Evolutionary conservation across 352 stramenopile genomes (phyloP).

Genomic region (Pythium folliculosum): DNA sequence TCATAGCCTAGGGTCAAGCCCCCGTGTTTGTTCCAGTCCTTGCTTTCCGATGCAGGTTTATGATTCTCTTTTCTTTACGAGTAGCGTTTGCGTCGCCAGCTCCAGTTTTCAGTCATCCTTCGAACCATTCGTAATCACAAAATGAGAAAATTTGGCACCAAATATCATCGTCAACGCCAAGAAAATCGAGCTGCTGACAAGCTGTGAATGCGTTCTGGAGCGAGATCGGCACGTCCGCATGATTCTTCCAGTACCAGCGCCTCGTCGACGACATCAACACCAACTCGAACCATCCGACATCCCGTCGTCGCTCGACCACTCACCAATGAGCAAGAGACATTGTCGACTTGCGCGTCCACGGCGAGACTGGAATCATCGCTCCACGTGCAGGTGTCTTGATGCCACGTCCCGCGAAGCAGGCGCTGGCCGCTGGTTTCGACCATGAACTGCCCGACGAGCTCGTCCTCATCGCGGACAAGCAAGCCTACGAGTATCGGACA

Average conservation of each 20-base stretch:
- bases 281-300: not conserved
- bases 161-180: not conserved
- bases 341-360: not conserved
- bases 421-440: no score
- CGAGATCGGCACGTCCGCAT: not conserved
- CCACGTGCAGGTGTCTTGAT: not conserved
- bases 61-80: not conserved
- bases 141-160: conserved; percentile 18
- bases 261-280: not conserved
- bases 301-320: not conserved
- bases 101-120: not conserved
- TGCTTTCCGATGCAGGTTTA: no score
- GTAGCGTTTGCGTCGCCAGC: not conserved
- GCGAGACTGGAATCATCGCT: not conserved
- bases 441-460: not conserved
- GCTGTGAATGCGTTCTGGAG: not conserved
- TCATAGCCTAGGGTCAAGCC: no score
- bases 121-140: conserved; percentile 19
- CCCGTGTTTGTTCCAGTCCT: no score
- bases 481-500: not conserved
- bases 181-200: not conserved
- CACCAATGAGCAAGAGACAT: not conserved
- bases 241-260: not conserved
- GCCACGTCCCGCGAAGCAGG: not conserved
- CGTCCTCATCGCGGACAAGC: not conserved